These are phyloP conservation scores for Macrolepiota dolichaula DNA, from an alignment of 768 basidiomycete species.

Conservation along the genomic window DNA sequence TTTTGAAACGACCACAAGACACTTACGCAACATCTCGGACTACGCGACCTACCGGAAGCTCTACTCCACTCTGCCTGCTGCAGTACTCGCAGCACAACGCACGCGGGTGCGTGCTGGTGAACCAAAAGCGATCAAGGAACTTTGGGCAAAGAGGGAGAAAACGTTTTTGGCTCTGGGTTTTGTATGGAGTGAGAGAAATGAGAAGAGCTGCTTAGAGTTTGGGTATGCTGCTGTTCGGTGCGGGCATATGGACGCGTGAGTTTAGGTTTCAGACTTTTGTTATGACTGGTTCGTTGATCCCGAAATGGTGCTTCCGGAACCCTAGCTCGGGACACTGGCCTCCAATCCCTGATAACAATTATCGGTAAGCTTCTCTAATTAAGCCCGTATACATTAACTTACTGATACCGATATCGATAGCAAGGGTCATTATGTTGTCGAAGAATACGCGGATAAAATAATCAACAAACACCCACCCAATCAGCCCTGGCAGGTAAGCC, in stretches of 20 bases:
- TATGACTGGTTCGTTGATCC: constrained; percentile 1
- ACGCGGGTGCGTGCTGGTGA: constrained; percentile 64
- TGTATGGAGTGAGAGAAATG: constrained; percentile 72
- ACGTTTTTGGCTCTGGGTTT: constrained; percentile 76
- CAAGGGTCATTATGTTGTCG: constrained; percentile 71
- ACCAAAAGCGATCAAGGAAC: constrained; percentile 54
- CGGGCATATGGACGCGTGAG: constrained; percentile 67
- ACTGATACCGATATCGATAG: constrained; percentile 29
- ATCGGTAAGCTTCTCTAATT: constrained; percentile 47
- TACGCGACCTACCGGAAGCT: constrained; percentile 67
- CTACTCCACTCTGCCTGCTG: constrained; percentile 67
- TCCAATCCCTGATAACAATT: constrained; percentile 70
- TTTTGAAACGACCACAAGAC: constrained; percentile 66
- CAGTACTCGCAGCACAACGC: constrained; percentile 61
- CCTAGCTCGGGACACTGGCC: constrained; percentile 71
- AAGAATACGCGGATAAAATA: constrained; percentile 65
- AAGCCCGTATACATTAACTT: neutral
- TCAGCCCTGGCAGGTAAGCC: constrained; percentile 71
- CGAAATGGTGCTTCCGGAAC: constrained; percentile 6
- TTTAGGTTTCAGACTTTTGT: constrained; percentile 21
- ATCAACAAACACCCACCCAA: constrained; percentile 60
- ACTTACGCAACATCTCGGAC: constrained; percentile 68
- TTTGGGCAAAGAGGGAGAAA: constrained; percentile 71
- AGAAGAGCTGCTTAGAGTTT: constrained; percentile 70
- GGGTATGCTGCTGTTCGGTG: constrained; percentile 81